Conservation (phyloP, 2,329 filamentous ascomycete genomes). For the Ophiosphaerella korrae region DNA sequence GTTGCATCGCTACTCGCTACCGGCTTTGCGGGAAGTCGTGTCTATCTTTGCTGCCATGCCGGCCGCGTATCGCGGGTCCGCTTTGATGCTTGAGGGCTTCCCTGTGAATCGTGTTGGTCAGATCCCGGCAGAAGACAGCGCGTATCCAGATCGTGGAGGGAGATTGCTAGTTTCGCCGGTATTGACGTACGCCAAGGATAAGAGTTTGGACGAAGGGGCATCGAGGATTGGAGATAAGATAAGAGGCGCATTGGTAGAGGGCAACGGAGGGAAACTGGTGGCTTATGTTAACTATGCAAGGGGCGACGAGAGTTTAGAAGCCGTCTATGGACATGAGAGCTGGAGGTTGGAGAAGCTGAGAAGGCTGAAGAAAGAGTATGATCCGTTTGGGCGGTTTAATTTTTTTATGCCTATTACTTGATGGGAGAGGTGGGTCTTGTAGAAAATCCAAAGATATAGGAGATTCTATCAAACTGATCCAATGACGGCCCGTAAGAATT, state of each 20-base stretch:
- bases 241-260: constrained; percentile 12
- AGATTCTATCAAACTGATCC: too few relatives aligned
- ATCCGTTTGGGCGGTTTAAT: constrained; percentile 37
- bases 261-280: constrained; percentile 8
- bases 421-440: too few relatives aligned
- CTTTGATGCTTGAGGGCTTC: constrained; percentile 27
- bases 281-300: constrained; percentile 44
- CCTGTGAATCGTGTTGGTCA: constrained; percentile 16
- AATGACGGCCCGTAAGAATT: too few relatives aligned
- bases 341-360: constrained; percentile 41
- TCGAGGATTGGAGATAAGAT: constrained; percentile 14
- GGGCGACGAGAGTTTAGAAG: constrained; percentile 35
- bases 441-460: too few relatives aligned
- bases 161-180: constrained; percentile 18
- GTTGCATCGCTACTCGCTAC: constrained; percentile 8
- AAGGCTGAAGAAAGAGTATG: constrained; percentile 40
- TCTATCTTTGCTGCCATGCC: constrained; percentile 19
- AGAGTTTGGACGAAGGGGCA: constrained; percentile 2
- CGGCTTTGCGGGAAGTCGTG: constrained; percentile 17
- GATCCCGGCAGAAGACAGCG: constrained; percentile 19
- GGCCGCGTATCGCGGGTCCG: constrained; percentile 7
- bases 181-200: constrained; percentile 19
- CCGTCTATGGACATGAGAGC: constrained; percentile 41
- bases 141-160: constrained; percentile 22
- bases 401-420: constrained; percentile 33